Conservation (phyloP, 768 basidiomycete genomes). For the Boletus insuetus region DNA sequence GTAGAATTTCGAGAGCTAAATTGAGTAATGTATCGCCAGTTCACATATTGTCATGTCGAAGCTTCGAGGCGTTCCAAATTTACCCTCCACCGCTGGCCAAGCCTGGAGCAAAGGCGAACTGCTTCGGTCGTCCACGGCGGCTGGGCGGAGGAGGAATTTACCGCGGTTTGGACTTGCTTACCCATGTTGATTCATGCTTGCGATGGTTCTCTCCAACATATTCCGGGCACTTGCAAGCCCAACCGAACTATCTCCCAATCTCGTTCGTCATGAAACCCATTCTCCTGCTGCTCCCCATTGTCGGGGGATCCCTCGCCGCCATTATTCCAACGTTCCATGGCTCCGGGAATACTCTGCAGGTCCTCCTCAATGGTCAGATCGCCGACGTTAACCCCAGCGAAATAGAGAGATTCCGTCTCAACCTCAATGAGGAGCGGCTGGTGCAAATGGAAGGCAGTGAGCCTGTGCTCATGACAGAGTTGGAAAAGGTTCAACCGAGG, state of each 20-base stretch:
- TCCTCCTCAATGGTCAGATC: constrained; percentile 27
- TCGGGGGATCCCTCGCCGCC: constrained; percentile 21
- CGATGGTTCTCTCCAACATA: no score
- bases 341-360: constrained; percentile 13
- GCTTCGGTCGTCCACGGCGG: no score
- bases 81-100: no score
- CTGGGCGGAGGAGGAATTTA: background rate
- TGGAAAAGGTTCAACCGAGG: constrained; percentile 66
- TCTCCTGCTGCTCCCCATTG: constrained; percentile 18
- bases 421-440: constrained; percentile 69
- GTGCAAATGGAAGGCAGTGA: constrained; percentile 70
- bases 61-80: no score
- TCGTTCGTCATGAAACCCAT: constrained; percentile 7
- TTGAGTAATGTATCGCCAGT: no score
- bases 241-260: no score
- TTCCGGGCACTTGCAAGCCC: no score
- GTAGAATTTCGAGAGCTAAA: no score
- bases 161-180: constrained; percentile 7
- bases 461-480: constrained; percentile 81
- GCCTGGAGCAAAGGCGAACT: no score
- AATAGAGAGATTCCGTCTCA: constrained; percentile 57
- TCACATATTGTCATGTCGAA: no score
- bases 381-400: constrained; percentile 20
- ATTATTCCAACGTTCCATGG: constrained; percentile 9
- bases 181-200: constrained; percentile 4